A percentile compares a stretch with the other conserved stretches of the same genome.
Evolutionary conservation across 257 asterid genomes (phyloP).

Genomic region (Capsicum baccatum): DNA sequence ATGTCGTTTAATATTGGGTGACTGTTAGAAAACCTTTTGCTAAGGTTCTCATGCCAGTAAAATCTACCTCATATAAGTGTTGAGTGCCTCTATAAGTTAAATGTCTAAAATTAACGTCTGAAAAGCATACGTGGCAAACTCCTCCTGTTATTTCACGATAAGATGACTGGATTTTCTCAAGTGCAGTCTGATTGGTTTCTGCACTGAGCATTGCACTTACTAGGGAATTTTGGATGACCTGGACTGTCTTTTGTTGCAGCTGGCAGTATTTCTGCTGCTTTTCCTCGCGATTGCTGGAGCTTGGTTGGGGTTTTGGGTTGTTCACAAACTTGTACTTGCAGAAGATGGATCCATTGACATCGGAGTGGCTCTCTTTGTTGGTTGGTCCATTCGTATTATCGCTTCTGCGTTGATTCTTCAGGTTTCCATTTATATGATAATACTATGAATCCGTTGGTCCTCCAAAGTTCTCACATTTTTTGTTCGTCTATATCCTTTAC

Average conservation of each 20-base stretch:
- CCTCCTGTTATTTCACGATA: background rate
- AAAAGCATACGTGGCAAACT: background rate
- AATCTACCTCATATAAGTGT: background rate
- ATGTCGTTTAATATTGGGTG: background rate
- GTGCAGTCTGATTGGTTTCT: constrained; percentile 20
- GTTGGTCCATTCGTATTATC: constrained; percentile 77
- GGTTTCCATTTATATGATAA: constrained; percentile 47
- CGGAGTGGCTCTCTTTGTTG: constrained; percentile 70
- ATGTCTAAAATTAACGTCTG: background rate
- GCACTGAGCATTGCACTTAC: constrained; percentile 28
- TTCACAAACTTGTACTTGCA: constrained; percentile 79
- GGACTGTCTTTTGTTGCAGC: constrained; percentile 55
- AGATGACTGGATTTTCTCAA: background rate
- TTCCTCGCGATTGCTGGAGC: constrained; percentile 82
- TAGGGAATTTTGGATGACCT: constrained; percentile 29
- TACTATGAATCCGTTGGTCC: background rate
- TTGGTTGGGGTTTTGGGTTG: constrained; percentile 93
- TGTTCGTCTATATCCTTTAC: background rate
- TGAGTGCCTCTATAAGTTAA: background rate
- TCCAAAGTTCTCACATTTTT: constrained; percentile 18
- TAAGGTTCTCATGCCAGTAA: constrained; percentile 6
- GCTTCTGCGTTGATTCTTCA: constrained; percentile 83
- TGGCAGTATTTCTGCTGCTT: constrained; percentile 61
- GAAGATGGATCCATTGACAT: constrained; percentile 79
- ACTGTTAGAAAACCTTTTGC: constrained; percentile 12